These are phyloP conservation scores for Neopestalotiopsis sp. DNA, from an alignment of 2,329 filamentous ascomycete species.

Conservation along the genomic window DNA sequence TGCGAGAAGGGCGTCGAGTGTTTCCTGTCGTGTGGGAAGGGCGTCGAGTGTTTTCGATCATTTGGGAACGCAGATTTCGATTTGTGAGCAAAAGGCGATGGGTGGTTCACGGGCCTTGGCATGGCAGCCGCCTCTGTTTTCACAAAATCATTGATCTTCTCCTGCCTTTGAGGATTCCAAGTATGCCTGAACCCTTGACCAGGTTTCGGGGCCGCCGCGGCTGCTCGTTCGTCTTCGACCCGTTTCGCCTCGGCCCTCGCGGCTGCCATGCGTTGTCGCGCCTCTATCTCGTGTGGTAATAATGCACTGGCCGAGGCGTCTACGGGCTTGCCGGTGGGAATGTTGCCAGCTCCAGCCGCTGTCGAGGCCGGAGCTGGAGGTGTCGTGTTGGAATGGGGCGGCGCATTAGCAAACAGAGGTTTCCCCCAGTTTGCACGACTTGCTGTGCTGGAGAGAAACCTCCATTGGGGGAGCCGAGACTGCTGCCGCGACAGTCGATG, in stretches of 20 bases:
- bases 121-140: background rate
- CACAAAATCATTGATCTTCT: background rate
- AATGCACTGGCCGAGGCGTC: background rate
- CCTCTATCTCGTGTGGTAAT: constrained; percentile 21
- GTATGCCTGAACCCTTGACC: background rate
- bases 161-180: constrained; percentile 13
- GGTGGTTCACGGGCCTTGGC: background rate
- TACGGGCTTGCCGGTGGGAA: background rate
- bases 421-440: constrained; percentile 26
- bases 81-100: background rate
- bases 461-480: constrained; percentile 20
- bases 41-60: background rate
- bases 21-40: background rate
- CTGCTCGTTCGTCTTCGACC: background rate
- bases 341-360: background rate
- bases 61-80: background rate
- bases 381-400: constrained; percentile 15
- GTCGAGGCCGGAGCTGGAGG: constrained; percentile 21
- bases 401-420: constrained; percentile 14
- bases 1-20: background rate
- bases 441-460: constrained; percentile 27
- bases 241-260: constrained; percentile 1
- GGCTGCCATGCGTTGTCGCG: constrained; percentile 13
- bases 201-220: constrained; percentile 2
- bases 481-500: constrained; percentile 30